Evolutionary conservation across 1,139 yeast species (phyloP).

Genomic region (Hyphopichia fennica): DNA sequence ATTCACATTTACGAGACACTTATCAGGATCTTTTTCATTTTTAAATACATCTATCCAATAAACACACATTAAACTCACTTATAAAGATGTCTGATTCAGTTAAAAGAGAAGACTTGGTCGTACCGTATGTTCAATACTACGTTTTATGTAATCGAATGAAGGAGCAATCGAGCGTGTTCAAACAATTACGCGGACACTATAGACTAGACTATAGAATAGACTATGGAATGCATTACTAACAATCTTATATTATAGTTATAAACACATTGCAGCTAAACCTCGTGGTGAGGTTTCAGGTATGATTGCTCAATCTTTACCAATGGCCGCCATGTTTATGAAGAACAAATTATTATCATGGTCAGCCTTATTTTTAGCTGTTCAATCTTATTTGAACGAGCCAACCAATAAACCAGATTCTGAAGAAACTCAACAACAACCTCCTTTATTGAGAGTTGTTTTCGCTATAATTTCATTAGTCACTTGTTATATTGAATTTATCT

Average conservation of each 20-base stretch:
- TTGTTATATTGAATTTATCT: conserved; percentile 53
- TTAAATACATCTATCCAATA: not conserved
- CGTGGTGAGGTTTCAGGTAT: conserved; percentile 45
- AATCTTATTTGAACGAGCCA: conserved; percentile 52
- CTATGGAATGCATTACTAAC: too few species aligned
- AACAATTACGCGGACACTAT: not conserved
- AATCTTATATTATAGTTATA: conserved; percentile 29
- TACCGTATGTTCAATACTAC: conserved; percentile 35
- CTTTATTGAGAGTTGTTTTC: conserved; percentile 46
- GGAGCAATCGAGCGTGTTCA: too few species aligned
- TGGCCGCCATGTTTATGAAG: conserved; percentile 64
- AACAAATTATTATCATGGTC: conserved; percentile 60
- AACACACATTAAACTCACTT: not conserved
- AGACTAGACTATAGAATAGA: not conserved
- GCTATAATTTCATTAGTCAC: conserved; percentile 47
- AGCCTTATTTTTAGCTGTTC: conserved; percentile 51
- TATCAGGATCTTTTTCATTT: not conserved
- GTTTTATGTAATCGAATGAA: too few species aligned
- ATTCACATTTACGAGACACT: not conserved
- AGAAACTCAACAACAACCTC: conserved; percentile 31
- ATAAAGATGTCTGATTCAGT: not conserved
- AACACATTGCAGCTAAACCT: conserved; percentile 51
- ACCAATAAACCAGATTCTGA: conserved; percentile 30
- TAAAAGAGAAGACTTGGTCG: conserved; percentile 39
- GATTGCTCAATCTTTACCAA: conserved; percentile 62